These are phyloP conservation scores for Sporobolomyces pararoseus DNA, from an alignment of 768 basidiomycete genomes.

Conservation along the genomic window DNA sequence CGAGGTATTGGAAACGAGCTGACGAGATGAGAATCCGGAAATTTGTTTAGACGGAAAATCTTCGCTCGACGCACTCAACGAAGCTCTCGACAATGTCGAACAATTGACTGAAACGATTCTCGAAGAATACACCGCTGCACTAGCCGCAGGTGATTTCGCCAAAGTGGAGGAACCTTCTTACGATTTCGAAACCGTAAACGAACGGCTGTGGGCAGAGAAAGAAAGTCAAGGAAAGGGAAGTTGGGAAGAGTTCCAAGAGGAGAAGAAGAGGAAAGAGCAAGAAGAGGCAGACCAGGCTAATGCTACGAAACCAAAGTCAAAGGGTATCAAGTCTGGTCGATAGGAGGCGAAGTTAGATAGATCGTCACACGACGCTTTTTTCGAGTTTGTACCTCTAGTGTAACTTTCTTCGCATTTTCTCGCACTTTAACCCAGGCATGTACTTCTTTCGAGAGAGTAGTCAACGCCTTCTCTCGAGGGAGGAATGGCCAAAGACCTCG, in stretches of 20 bases:
- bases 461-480: too few relatives aligned
- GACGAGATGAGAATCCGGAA: not conserved
- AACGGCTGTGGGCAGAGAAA: conserved; percentile 38
- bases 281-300: not conserved
- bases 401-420: not conserved
- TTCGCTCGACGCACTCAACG: conserved; percentile 51
- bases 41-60: conserved; percentile 69
- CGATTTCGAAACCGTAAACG: conserved; percentile 39
- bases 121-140: conserved; percentile 37
- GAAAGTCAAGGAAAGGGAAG: conserved; percentile 27
- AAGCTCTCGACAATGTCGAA: conserved; percentile 45
- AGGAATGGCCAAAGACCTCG: too few relatives aligned
- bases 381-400: not conserved
- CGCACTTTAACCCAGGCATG: too few relatives aligned
- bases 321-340: conserved; percentile 27
- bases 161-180: conserved; percentile 29
- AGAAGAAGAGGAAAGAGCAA: conserved; percentile 18
- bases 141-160: conserved; percentile 40
- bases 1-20: not conserved
- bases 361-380: not conserved
- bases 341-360: not conserved
- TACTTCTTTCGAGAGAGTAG: too few relatives aligned
- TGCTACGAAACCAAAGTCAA: conserved; percentile 21
- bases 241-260: conserved; percentile 30
- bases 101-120: conserved; percentile 29